Conservation (phyloP, 371 early-diverging fungal genomes). For the Smittium culicis region DNA sequence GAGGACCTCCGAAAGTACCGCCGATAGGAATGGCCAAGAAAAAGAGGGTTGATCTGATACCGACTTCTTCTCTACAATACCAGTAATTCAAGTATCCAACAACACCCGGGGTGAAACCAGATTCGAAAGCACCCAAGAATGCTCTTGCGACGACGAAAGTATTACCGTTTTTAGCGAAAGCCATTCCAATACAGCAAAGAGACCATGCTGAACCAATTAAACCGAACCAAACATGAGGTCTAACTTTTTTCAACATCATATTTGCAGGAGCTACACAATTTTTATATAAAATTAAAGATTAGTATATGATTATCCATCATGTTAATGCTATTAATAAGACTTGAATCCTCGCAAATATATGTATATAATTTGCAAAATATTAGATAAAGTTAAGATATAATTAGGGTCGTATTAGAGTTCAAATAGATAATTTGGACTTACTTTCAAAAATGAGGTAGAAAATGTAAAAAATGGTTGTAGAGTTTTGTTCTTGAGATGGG, state of each 20-base stretch:
- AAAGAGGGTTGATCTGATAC: constrained; percentile 25
- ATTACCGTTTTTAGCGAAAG: constrained; percentile 11
- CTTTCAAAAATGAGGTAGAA: constrained; percentile 1
- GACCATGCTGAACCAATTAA: constrained; percentile 2
- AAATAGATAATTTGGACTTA: background rate
- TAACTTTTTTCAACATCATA: constrained; percentile 36
- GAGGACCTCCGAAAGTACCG: constrained; percentile 23
- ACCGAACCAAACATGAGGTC: constrained; percentile 34
- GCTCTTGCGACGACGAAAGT: constrained; percentile 35
- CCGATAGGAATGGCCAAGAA: constrained; percentile 25
- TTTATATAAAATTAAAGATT: constrained; percentile 36
- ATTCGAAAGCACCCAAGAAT: constrained; percentile 49
- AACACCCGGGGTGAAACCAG: constrained; percentile 43
- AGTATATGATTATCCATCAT: constrained; percentile 16
- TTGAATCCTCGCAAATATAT: background rate
- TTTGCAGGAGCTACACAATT: constrained; percentile 44
- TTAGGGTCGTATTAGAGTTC: too few species aligned
- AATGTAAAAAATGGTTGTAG: constrained; percentile 1
- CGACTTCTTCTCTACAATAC: constrained; percentile 23
- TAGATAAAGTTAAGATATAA: background rate
- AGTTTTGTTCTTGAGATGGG: background rate
- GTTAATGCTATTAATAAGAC: background rate
- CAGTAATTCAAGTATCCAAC: constrained; percentile 27
- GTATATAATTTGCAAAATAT: background rate
- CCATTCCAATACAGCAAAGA: constrained; percentile 25